These are phyloP conservation scores for Monosporascus cannonballus DNA, from an alignment of 2,329 filamentous ascomycete species.

Conservation along the genomic window DNA sequence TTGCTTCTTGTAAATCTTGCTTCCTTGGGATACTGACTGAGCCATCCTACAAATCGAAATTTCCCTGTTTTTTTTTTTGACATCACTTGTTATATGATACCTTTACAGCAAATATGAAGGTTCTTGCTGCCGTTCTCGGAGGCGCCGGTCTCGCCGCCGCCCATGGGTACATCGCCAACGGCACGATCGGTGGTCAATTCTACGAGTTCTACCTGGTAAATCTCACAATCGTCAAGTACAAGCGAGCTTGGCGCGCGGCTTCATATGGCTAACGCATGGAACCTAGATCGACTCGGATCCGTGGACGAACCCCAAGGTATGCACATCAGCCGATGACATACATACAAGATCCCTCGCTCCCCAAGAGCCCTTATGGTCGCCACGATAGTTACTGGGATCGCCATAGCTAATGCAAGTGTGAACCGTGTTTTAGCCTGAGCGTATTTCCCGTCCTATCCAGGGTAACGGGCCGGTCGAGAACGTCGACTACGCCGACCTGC, in stretches of 20 bases:
- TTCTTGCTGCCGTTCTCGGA: constrained; percentile 22
- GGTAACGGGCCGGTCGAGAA: constrained; percentile 54
- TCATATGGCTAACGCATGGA: background rate
- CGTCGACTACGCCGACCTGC: constrained; percentile 44
- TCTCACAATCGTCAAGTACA: background rate
- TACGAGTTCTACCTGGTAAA: constrained; percentile 32
- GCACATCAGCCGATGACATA: constrained; percentile 9
- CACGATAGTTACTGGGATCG: background rate
- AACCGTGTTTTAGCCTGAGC: constrained; percentile 27
- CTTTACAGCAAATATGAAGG: constrained; percentile 18
- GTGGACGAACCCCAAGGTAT: constrained; percentile 35
- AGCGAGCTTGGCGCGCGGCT: constrained; percentile 1
- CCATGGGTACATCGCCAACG: constrained; percentile 43
- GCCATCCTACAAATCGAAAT: background rate
- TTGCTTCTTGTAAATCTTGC: background rate
- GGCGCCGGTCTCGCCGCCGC: constrained; percentile 35
- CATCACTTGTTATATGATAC: background rate
- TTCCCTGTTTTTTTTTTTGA: background rate
- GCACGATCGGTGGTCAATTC: constrained; percentile 34
- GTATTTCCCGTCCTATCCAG: constrained; percentile 51
- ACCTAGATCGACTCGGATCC: constrained; percentile 13
- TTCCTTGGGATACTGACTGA: no score
- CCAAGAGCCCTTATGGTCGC: background rate
- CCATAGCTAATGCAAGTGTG: background rate
- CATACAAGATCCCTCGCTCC: no score